phyloP scores from a whole-genome alignment of 176 grass and related monocot species.

The Aegilops bicornis region DNA sequence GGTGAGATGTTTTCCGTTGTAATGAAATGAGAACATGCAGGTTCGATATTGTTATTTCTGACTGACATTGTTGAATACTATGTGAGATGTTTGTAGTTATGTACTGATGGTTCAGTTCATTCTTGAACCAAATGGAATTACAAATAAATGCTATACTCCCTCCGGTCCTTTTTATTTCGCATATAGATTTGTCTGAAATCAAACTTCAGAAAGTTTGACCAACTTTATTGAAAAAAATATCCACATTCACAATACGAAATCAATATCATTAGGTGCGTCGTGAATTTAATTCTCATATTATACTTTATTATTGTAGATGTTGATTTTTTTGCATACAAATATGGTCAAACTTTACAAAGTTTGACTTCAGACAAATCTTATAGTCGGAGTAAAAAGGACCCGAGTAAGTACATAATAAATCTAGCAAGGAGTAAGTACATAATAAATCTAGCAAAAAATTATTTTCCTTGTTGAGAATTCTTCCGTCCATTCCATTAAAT shows the following conservation, averaged over 20 bases:
- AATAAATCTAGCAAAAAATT: neutral
- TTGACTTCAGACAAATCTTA: too few relatives aligned
- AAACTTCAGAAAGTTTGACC: too few relatives aligned
- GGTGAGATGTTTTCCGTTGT: neutral
- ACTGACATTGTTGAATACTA: neutral
- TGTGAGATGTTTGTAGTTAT: neutral
- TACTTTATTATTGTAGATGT: too few relatives aligned
- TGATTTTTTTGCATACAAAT: too few relatives aligned
- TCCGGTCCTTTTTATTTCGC: too few relatives aligned
- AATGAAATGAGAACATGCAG: neutral
- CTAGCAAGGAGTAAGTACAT: neutral
- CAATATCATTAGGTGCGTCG: too few relatives aligned
- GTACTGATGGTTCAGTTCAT: neutral
- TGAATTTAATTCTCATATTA: too few relatives aligned
- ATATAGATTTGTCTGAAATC: too few relatives aligned
- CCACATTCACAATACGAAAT: too few relatives aligned
- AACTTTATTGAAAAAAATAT: too few relatives aligned
- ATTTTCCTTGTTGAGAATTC: slow-evolving; percentile 1
- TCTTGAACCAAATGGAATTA: neutral
- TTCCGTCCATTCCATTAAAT: neutral
- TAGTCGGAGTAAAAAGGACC: too few relatives aligned
- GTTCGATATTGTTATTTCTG: slow-evolving; percentile 7
- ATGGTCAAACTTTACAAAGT: too few relatives aligned
- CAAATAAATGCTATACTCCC: neutral
- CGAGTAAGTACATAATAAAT: neutral